These are phyloP conservation scores for Pseudocercospora fijiensis DNA, from an alignment of 2,329 filamentous ascomycete genomes.

Conservation along the genomic window DNA sequence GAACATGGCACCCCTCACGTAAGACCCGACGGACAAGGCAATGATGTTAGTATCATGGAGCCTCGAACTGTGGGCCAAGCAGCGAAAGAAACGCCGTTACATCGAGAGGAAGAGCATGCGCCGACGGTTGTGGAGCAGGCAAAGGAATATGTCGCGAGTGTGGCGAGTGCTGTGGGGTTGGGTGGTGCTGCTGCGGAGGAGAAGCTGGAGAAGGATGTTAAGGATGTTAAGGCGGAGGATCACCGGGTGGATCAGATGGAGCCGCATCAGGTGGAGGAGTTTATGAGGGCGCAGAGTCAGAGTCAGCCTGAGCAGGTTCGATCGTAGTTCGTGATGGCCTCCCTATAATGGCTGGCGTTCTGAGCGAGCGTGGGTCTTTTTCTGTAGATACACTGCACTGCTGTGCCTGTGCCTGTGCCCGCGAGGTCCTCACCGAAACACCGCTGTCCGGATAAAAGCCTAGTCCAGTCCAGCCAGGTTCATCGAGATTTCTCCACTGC, in stretches of 20 bases:
- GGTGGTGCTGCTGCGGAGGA: constrained; percentile 29
- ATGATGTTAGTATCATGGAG: constrained; percentile 49
- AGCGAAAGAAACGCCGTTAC: constrained; percentile 46
- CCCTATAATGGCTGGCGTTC: neutral
- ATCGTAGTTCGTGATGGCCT: neutral
- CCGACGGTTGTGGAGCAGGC: constrained; percentile 46
- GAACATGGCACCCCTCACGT: constrained; percentile 46
- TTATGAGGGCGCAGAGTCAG: constrained; percentile 35
- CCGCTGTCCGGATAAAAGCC: constrained; percentile 6
- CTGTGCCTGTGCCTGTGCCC: no score
- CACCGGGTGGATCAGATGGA: constrained; percentile 35
- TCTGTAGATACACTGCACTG: no score
- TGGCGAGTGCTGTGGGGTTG: constrained; percentile 38
- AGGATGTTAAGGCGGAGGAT: constrained; percentile 27
- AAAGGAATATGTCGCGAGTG: constrained; percentile 41
- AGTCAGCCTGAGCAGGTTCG: constrained; percentile 18
- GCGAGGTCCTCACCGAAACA: neutral
- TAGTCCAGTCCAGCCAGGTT: constrained; percentile 1
- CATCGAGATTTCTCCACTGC: constrained; percentile 7
- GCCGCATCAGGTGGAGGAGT: constrained; percentile 39
- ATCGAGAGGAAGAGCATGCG: constrained; percentile 36
- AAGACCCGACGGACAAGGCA: constrained; percentile 46
- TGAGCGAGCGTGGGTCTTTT: neutral
- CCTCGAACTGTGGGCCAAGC: constrained; percentile 51
- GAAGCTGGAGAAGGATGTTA: constrained; percentile 20